phyloP scores from a whole-genome alignment of 345 rosid genomes.

The Eucalyptus urophylla region DNA sequence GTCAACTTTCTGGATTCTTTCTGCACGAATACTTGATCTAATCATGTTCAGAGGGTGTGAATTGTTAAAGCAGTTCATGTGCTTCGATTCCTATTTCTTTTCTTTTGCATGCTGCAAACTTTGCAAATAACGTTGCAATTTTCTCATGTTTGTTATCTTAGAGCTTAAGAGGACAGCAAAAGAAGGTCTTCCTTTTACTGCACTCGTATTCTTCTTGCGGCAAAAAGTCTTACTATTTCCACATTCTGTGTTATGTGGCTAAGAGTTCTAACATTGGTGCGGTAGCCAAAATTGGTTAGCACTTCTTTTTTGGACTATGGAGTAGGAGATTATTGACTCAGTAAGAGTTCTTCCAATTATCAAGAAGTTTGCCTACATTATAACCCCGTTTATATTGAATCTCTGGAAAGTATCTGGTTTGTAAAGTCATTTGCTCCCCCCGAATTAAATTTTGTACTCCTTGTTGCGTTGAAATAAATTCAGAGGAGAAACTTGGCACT shows the following conservation, averaged over 20 bases:
- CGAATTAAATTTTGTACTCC: neutral
- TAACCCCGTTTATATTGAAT: neutral
- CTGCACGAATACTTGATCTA: neutral
- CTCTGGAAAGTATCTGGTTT: neutral
- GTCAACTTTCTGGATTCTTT: neutral
- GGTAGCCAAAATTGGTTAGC: neutral
- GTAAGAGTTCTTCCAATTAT: neutral
- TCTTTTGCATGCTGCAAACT: neutral
- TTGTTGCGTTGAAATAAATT: neutral
- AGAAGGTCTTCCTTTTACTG: neutral
- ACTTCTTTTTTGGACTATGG: neutral
- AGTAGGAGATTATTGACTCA: neutral
- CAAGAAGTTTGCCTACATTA: neutral
- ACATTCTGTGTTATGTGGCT: neutral
- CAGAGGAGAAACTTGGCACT: neutral
- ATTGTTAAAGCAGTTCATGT: neutral
- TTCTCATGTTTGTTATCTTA: neutral
- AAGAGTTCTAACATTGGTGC: neutral
- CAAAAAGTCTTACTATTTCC: neutral
- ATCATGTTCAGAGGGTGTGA: neutral
- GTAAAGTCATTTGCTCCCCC: neutral
- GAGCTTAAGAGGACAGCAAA: neutral
- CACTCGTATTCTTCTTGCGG: neutral
- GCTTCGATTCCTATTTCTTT: neutral
- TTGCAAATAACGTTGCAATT: neutral